phyloP scores from a whole-genome alignment of 73 alveolate species.

The Stentor roeselii region DNA sequence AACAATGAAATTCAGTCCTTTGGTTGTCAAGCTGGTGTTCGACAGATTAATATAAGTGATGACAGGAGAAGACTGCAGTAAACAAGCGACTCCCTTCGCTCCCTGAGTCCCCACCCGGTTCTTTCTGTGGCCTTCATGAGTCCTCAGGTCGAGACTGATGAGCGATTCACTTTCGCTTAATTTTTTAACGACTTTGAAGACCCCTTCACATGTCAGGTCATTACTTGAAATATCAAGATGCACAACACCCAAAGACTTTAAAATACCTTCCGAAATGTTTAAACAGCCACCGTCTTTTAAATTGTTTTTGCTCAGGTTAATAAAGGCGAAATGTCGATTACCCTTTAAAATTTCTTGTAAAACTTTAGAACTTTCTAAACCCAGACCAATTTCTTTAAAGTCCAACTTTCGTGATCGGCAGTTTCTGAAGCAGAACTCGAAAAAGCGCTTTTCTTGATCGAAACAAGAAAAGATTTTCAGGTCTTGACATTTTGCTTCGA shows the following conservation, averaged over 20 bases:
- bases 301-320: conserved; percentile 32
- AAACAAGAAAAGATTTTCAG: not conserved
- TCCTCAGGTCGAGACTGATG: conserved; percentile 26
- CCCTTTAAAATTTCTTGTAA: not conserved
- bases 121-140: conserved; percentile 40
- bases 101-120: conserved; percentile 42
- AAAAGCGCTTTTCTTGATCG: conserved; percentile 21
- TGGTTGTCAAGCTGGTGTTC: conserved; percentile 25
- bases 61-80: conserved; percentile 30
- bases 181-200: conserved; percentile 24
- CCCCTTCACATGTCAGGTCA: conserved; percentile 43
- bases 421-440: not conserved
- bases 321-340: not conserved
- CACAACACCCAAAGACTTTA: conserved; percentile 19
- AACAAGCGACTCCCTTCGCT: conserved; percentile 27
- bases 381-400: not conserved
- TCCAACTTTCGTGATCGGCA: conserved; percentile 16
- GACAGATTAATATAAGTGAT: conserved; percentile 27
- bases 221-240: conserved; percentile 39
- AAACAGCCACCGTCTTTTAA: conserved; percentile 39
- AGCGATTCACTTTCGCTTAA: conserved; percentile 23
- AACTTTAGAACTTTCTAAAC: not conserved
- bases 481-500: conserved; percentile 19
- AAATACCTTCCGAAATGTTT: conserved; percentile 20
- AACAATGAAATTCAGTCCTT: conserved; percentile 36